Percentiles rank a stretch among this genome's conserved stretches.
phyloP scores from a whole-genome alignment of 768 basidiomycete genomes.

The Leucocoprinus leucothites region DNA sequence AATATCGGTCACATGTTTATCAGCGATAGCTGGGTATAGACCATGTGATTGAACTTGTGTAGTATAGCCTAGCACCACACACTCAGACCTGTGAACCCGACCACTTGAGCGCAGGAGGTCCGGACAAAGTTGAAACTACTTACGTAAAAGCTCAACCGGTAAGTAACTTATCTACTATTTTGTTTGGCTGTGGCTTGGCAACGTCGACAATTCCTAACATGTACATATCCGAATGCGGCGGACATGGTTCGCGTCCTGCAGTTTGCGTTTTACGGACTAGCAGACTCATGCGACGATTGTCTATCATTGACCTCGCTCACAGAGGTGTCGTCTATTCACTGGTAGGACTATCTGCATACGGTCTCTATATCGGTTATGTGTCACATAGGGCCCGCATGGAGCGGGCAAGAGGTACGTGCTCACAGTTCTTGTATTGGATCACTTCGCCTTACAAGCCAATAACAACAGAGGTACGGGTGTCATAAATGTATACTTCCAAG shows the following conservation, averaged over 20 bases:
- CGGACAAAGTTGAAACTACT: no score
- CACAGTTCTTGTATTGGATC: constrained; percentile 4
- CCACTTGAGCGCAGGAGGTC: no score
- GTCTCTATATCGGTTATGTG: constrained; percentile 47
- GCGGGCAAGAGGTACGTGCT: constrained; percentile 50
- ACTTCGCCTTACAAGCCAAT: constrained; percentile 3
- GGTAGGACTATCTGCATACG: constrained; percentile 49
- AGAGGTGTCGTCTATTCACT: constrained; percentile 53
- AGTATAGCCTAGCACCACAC: no score
- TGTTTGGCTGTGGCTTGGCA: background rate
- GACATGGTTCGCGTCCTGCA: no score
- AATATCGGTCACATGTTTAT: background rate
- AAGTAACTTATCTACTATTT: no score
- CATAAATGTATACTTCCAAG: background rate
- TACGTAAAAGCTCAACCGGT: no score
- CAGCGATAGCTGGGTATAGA: background rate
- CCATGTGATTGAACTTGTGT: no score
- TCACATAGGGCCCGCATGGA: constrained; percentile 54
- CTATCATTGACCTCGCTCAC: constrained; percentile 46
- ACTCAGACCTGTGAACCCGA: no score
- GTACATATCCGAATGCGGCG: background rate
- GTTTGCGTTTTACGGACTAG: no score
- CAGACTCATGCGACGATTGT: constrained; percentile 9
- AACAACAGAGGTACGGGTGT: constrained; percentile 29
- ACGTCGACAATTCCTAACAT: background rate